Percentiles rank a stretch among this genome's conserved stretches.
Conservation (phyloP, 169 alveolate genomes). For the Besnoitia besnoiti region DNA sequence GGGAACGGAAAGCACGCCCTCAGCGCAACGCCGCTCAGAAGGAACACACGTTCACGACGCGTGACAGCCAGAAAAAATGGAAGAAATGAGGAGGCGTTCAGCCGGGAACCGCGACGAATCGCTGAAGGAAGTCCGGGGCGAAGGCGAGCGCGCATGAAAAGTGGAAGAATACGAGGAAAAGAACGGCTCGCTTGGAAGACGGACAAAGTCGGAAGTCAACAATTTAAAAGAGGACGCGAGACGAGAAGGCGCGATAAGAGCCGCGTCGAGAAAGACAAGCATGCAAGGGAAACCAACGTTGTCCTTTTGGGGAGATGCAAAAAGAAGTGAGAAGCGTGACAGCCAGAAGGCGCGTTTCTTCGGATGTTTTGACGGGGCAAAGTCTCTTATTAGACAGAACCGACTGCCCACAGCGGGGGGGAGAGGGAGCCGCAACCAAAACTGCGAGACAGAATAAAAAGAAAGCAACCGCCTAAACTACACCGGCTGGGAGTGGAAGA, state of each 20-base stretch:
- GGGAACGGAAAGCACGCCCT: neutral
- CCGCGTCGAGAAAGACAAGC: neutral
- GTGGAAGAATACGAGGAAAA: neutral
- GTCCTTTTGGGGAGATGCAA: neutral
- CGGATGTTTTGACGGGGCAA: neutral
- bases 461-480: neutral
- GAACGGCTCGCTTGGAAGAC: neutral
- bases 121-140: neutral
- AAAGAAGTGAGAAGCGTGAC: neutral
- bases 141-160: neutral
- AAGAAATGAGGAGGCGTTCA: neutral
- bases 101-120: neutral
- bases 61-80: neutral
- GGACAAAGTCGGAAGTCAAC: neutral
- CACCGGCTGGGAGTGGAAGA: neutral
- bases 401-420: slow-evolving; percentile 14
- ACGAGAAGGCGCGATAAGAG: neutral
- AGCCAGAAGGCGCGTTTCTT: neutral
- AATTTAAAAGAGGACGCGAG: neutral
- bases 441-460: neutral
- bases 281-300: neutral
- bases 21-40: neutral
- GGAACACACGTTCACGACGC: neutral
- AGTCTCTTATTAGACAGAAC: neutral
- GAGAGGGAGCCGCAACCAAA: neutral